phyloP scores from a whole-genome alignment of 1,139 yeast species.

The Magnusiomyces suaveolens region DNA sequence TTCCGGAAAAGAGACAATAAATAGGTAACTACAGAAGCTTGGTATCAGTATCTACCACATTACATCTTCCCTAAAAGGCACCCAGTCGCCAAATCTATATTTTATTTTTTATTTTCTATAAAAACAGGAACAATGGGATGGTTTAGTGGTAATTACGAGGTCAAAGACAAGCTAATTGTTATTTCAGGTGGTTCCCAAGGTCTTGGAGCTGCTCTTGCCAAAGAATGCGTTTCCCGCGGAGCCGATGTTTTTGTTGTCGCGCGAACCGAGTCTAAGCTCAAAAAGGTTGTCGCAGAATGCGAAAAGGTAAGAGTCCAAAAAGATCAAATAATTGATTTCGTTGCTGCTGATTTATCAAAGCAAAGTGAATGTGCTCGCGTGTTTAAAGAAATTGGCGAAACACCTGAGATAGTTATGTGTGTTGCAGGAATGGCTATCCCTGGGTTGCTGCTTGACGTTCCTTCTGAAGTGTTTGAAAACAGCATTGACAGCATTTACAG shows the following conservation, averaged over 20 bases:
- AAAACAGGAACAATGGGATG: constrained; percentile 16
- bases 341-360: constrained; percentile 58
- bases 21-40: too few relatives aligned
- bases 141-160: constrained; percentile 15
- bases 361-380: constrained; percentile 37
- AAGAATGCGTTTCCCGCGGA: constrained; percentile 44
- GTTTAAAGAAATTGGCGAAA: constrained; percentile 28
- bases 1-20: too few relatives aligned
- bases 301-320: constrained; percentile 22
- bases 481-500: constrained; percentile 65
- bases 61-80: too few relatives aligned
- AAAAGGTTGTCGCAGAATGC: constrained; percentile 41
- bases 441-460: constrained; percentile 62
- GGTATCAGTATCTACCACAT: too few relatives aligned
- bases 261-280: constrained; percentile 52
- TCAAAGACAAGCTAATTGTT: constrained; percentile 44
- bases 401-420: constrained; percentile 66
- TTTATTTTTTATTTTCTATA: too few relatives aligned
- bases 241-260: constrained; percentile 69
- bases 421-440: constrained; percentile 88
- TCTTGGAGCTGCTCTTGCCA: constrained; percentile 72
- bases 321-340: constrained; percentile 37
- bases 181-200: constrained; percentile 96
- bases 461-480: constrained; percentile 44
- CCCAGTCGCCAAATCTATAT: too few relatives aligned